Evolutionary conservation across 768 basidiomycete genomes (phyloP).

Genomic region (Obba rivulosa): DNA sequence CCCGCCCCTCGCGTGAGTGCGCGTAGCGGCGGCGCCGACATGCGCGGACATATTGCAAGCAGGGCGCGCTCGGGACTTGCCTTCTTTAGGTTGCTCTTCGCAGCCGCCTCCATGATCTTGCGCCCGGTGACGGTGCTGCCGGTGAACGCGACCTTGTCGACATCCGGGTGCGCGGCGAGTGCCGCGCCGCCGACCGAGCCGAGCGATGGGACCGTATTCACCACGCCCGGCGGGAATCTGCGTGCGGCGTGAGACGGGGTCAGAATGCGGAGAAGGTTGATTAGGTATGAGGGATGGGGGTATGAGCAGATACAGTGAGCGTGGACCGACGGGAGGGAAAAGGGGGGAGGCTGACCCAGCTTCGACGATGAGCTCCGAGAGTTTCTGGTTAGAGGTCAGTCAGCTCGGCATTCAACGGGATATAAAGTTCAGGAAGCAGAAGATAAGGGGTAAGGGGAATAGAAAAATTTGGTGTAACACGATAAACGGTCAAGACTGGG

Average conservation of each 20-base stretch:
- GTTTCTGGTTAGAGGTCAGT: constrained; percentile 44
- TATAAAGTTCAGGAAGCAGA: no score
- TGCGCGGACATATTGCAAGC: no score
- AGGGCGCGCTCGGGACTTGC: constrained; percentile 27
- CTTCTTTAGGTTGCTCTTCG: constrained; percentile 93
- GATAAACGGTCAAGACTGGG: no score
- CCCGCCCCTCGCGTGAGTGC: background rate
- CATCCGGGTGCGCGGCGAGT: constrained; percentile 72
- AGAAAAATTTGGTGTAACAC: no score
- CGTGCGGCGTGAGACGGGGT: background rate
- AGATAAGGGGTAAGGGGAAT: no score
- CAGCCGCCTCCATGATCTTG: constrained; percentile 87
- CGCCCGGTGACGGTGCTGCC: constrained; percentile 88
- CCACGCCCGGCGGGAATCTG: constrained; percentile 86
- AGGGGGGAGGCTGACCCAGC: constrained; percentile 55
- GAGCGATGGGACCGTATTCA: constrained; percentile 83
- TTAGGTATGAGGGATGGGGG: background rate
- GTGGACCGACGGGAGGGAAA: no score
- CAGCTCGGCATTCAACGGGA: no score
- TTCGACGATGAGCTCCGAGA: constrained; percentile 75
- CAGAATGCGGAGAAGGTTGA: background rate
- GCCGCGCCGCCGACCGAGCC: constrained; percentile 83
- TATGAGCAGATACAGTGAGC: background rate
- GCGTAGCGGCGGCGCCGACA: no score
- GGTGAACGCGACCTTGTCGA: constrained; percentile 95